A percentile compares a stretch with the other conserved stretches of the same genome.
These are phyloP conservation scores for Colletotrichum phormii DNA, from an alignment of 2,329 filamentous ascomycete species.

Conservation along the genomic window DNA sequence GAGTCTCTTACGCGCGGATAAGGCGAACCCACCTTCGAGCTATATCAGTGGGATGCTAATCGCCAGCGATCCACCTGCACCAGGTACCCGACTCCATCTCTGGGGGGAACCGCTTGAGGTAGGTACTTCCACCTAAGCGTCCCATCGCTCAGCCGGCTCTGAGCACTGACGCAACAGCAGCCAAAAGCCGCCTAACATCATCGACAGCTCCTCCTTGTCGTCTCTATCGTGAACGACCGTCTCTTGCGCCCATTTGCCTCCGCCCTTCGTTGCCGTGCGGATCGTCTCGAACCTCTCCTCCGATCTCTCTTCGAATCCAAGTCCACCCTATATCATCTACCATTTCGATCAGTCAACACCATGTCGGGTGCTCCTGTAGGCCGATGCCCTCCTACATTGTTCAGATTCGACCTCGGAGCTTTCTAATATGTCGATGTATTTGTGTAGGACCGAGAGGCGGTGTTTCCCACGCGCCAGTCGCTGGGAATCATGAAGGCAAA, in stretches of 20 bases:
- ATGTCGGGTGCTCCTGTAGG: constrained; percentile 57
- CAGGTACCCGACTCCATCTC: background rate
- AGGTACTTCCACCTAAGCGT: background rate
- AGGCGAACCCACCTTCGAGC: background rate
- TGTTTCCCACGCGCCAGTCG: constrained; percentile 98
- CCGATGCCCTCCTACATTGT: constrained; percentile 4
- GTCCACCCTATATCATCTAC: background rate
- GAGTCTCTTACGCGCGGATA: background rate
- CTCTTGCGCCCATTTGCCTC: background rate
- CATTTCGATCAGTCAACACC: background rate
- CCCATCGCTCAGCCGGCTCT: background rate
- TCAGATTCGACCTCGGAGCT: background rate
- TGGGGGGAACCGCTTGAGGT: background rate
- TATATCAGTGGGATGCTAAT: background rate
- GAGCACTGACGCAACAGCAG: constrained; percentile 21
- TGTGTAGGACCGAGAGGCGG: constrained; percentile 86
- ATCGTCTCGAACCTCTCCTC: background rate
- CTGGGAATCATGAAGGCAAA: constrained; percentile 98
- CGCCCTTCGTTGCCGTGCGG: background rate
- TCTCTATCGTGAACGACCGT: background rate
- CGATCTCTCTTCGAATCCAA: background rate
- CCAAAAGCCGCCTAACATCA: background rate
- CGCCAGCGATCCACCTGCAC: background rate
- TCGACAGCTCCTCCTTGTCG: constrained; percentile 6
- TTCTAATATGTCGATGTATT: constrained; percentile 4